These are phyloP conservation scores for Ascoidea asiatica DNA, from an alignment of 805 yeast species.

Conservation along the genomic window DNA sequence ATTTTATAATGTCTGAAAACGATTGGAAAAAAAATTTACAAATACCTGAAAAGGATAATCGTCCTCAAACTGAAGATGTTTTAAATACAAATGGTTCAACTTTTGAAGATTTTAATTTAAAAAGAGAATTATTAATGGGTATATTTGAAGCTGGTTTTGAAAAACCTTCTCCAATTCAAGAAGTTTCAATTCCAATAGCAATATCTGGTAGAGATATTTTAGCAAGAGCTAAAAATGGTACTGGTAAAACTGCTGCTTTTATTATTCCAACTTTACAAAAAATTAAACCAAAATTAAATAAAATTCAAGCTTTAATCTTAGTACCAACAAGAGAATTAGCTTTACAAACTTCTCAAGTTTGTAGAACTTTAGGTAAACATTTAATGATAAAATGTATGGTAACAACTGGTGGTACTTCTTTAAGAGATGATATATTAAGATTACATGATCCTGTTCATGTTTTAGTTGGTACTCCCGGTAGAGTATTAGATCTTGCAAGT, in stretches of 20 bases:
- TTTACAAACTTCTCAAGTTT: constrained; percentile 93
- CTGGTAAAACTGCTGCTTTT: constrained; percentile 97
- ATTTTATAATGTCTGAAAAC: too few relatives aligned
- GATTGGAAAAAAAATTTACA: constrained; percentile 69
- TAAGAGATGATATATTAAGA: constrained; percentile 90
- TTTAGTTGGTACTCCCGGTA: constrained; percentile 95
- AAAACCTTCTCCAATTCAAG: constrained; percentile 96
- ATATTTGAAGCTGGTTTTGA: constrained; percentile 98
- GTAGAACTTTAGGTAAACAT: constrained; percentile 89
- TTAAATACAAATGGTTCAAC: constrained; percentile 78
- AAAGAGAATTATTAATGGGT: constrained; percentile 93
- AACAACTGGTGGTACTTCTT: constrained; percentile 93
- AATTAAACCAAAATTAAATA: constrained; percentile 68
- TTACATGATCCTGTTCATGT: constrained; percentile 88
- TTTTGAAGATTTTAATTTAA: constrained; percentile 84
- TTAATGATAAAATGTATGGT: constrained; percentile 91
- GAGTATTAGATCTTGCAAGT: constrained; percentile 87
- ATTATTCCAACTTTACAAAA: constrained; percentile 87
- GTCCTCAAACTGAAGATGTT: constrained; percentile 97
- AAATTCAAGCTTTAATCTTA: constrained; percentile 83
- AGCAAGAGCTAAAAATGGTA: constrained; percentile 97
- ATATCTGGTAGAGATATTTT: constrained; percentile 89
- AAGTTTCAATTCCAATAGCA: constrained; percentile 92
- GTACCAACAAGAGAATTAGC: constrained; percentile 98
- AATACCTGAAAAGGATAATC: constrained; percentile 73